Base-by-base conservation (phyloP, 306 rosid genomes). In the Quercus gilva region DNA sequence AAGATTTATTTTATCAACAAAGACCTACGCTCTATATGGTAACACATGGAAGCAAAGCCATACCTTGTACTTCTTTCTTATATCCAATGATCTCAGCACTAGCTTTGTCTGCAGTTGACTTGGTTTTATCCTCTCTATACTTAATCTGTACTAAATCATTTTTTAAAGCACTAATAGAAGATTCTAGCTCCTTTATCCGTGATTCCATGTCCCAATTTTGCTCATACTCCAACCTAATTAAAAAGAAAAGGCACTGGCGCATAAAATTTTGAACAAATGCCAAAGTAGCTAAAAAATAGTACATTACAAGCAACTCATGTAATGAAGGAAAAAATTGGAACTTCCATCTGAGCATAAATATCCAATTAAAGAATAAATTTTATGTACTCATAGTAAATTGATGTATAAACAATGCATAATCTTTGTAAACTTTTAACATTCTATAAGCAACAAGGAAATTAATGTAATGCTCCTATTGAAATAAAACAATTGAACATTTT, bases 141-240 rank as follows among this genome's bases (percentile, higher is more conserved):
- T 91, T 89, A 81, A 93, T 85, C 79, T 71, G 84, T 71, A 88
- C 81, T 87, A 93, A 88, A 86, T 87, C 90, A 64, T 86, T 80
- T 85, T 87, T 88, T 74, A 96, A 82, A 74, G 88, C 77, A 81
- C 78, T 82, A 56, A 93, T 52, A 75, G 93, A 88, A 80, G 92
- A 84, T 82, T 91, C 89, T 79, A 96, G 84, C 75, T 89, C 97
- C 64, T 75, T 81, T 67, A 96, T 96, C 76, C 86, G 86, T 8
- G 99, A 84, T 19, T 81, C 91, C 90, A 88, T 89, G 86, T 93
- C 99, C 53, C 98, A 90, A 83, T 93, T 93, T 82, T 93, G 96
- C 76, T 96, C 99, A 88, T 96, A 96, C 83, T 93, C 98, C 90
- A 96, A 87, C 89, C 99, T 95, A 80, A 26, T 63, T 31, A 79